phyloP scores from a whole-genome alignment of 169 alveolate genomes.

The Cryptosporidium bovis region DNA sequence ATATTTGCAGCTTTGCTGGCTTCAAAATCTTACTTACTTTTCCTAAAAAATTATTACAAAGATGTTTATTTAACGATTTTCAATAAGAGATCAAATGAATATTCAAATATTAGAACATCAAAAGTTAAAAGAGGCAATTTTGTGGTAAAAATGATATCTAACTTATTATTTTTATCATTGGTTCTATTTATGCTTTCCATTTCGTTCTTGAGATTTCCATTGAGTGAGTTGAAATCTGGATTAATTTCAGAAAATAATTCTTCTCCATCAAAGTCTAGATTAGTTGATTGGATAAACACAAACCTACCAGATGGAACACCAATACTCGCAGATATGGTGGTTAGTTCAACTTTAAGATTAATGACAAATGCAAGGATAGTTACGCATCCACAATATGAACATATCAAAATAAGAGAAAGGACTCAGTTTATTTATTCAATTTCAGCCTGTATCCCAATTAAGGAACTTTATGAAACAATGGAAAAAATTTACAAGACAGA shows the following conservation, averaged over 20 bases:
- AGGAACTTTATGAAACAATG: constrained; percentile 73
- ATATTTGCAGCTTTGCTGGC: constrained; percentile 38
- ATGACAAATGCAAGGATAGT: constrained; percentile 61
- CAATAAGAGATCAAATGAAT: constrained; percentile 1
- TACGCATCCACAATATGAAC: constrained; percentile 79
- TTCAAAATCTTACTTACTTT: constrained; percentile 6
- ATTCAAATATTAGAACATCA: background rate
- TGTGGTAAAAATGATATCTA: background rate
- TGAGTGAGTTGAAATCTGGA: constrained; percentile 28
- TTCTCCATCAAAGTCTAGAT: constrained; percentile 52
- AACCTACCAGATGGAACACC: constrained; percentile 74
- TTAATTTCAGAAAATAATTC: constrained; percentile 44
- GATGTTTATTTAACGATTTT: background rate
- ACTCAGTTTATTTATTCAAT: constrained; percentile 76
- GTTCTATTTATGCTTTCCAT: constrained; percentile 14
- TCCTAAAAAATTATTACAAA: constrained; percentile 1
- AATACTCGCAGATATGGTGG: constrained; percentile 76
- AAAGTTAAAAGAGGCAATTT: background rate
- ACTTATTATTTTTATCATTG: background rate
- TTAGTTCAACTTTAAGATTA: constrained; percentile 76
- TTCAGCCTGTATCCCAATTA: constrained; percentile 76
- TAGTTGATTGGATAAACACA: constrained; percentile 57
- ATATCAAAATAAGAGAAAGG: constrained; percentile 71
- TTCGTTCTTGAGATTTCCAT: constrained; percentile 26
- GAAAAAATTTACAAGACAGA: constrained; percentile 36